Evolutionary conservation across 768 basidiomycete species (phyloP).

Genomic region (Naematelia aurantialba): DNA sequence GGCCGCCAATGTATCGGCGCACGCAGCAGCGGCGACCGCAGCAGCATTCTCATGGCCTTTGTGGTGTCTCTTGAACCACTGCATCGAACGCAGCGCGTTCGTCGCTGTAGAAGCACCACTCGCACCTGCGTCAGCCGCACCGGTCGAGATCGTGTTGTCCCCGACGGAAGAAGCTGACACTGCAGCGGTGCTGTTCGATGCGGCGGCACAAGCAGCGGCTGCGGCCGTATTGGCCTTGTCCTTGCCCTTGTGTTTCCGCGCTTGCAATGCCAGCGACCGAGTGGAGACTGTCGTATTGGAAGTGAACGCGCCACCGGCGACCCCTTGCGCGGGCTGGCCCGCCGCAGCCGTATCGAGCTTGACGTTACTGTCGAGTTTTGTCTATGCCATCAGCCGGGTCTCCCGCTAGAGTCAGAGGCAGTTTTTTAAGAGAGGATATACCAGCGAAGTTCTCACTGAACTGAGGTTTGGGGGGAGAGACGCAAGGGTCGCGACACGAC

Average conservation of each 20-base stretch:
- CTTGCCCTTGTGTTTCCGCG: not conserved
- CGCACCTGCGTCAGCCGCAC: too few species aligned
- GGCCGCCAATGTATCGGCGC: not conserved
- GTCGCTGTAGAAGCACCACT: not conserved
- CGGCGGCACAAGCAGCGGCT: not conserved
- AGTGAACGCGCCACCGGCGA: too few species aligned
- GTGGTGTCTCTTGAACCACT: not conserved
- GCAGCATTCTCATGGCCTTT: not conserved
- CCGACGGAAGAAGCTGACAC: not conserved
- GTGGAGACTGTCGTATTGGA: not conserved
- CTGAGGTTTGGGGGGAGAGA: too few species aligned
- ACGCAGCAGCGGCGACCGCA: not conserved
- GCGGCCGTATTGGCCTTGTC: not conserved
- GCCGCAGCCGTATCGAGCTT: slow-evolving; percentile 4
- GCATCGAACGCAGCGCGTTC: not conserved
- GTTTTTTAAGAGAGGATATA: too few species aligned
- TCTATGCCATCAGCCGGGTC: slow-evolving; percentile 8
- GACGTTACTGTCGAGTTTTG: slow-evolving; percentile 16
- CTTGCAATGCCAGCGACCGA: not conserved
- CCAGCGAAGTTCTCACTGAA: too few species aligned
- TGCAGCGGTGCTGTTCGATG: not conserved
- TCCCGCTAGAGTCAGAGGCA: too few species aligned
- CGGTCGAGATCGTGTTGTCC: not conserved
- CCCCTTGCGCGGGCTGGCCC: slow-evolving; percentile 2
- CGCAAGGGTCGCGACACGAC: too few species aligned